phyloP scores from a whole-genome alignment of 2,329 filamentous ascomycete species.

The Cadophora malorum region DNA sequence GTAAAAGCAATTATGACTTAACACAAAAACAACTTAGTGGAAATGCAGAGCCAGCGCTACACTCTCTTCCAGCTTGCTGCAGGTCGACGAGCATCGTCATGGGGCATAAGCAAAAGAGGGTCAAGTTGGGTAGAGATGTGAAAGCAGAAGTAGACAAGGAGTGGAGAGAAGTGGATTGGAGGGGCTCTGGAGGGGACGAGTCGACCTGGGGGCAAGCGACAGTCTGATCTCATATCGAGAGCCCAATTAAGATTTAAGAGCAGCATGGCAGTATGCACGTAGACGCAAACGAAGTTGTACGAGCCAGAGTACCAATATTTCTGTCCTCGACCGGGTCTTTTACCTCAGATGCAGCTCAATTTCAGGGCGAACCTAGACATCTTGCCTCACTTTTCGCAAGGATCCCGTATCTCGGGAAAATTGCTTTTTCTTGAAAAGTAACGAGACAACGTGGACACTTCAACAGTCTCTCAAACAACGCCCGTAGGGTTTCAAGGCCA shows the following conservation, averaged over 20 bases:
- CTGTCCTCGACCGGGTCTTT: conserved; percentile 6
- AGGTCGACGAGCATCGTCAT: conserved; percentile 38
- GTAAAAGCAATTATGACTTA: conserved; percentile 41
- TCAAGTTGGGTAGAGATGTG: conserved; percentile 38
- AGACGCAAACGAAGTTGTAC: conserved; percentile 32
- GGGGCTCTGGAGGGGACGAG: conserved; percentile 29
- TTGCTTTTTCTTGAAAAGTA: conserved; percentile 22
- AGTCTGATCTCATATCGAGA: conserved; percentile 28
- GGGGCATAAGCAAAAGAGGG: conserved; percentile 36
- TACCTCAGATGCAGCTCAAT: conserved; percentile 4
- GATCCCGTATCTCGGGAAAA: neutral
- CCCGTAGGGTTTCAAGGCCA: neutral
- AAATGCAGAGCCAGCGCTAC: conserved; percentile 44
- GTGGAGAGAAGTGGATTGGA: conserved; percentile 35
- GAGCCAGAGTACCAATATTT: conserved; percentile 33
- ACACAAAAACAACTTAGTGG: conserved; percentile 41
- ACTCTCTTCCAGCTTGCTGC: conserved; percentile 39
- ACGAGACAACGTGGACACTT: conserved; percentile 7
- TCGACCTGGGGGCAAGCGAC: conserved; percentile 8
- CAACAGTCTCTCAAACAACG: neutral
- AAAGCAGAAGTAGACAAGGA: conserved; percentile 27
- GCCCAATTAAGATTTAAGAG: conserved; percentile 33
- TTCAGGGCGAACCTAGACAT: conserved; percentile 14
- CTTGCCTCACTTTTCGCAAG: conserved; percentile 13
- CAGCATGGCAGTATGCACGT: conserved; percentile 36